Evolutionary conservation across 208 protist genomes (phyloP).

Genomic region (Trypanosoma brucei): DNA sequence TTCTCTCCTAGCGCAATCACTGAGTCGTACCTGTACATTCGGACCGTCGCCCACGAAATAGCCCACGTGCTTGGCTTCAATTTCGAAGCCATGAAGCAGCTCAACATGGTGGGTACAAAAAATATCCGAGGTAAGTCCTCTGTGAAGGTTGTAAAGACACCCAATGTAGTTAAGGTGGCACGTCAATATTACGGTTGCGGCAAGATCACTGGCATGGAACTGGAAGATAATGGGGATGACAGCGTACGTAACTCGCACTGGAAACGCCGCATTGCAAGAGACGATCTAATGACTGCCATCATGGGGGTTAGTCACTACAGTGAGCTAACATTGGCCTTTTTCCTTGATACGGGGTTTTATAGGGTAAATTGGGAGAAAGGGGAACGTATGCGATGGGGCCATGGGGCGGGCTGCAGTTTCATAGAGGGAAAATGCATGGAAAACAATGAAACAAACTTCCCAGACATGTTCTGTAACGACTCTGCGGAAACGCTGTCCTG

Average conservation of each 20-base stretch:
- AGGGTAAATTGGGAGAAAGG: constrained; percentile 53
- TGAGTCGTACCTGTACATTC: constrained; percentile 5
- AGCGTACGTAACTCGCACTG: constrained; percentile 73
- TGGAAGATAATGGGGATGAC: constrained; percentile 59
- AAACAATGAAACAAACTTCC: constrained; percentile 25
- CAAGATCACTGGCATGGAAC: constrained; percentile 46
- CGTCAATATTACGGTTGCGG: constrained; percentile 65
- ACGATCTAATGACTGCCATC: constrained; percentile 80
- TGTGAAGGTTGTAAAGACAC: constrained; percentile 6
- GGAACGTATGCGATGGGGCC: constrained; percentile 69
- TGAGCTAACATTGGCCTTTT: constrained; percentile 71
- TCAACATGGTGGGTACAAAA: background rate
- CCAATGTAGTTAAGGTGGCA: constrained; percentile 29
- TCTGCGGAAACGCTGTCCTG: constrained; percentile 15
- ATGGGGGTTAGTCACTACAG: constrained; percentile 36
- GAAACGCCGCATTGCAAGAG: constrained; percentile 70
- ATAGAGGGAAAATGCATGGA: constrained; percentile 36
- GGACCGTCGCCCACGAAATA: constrained; percentile 30
- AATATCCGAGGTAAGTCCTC: background rate
- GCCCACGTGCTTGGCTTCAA: constrained; percentile 38
- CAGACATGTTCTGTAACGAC: constrained; percentile 47
- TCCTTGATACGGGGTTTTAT: constrained; percentile 84
- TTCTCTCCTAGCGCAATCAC: constrained; percentile 10
- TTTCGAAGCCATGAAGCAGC: background rate
- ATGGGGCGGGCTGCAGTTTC: constrained; percentile 53